phyloP scores from a whole-genome alignment of 495 filamentous ascomycete genomes.

The Choiromyces venosus region DNA sequence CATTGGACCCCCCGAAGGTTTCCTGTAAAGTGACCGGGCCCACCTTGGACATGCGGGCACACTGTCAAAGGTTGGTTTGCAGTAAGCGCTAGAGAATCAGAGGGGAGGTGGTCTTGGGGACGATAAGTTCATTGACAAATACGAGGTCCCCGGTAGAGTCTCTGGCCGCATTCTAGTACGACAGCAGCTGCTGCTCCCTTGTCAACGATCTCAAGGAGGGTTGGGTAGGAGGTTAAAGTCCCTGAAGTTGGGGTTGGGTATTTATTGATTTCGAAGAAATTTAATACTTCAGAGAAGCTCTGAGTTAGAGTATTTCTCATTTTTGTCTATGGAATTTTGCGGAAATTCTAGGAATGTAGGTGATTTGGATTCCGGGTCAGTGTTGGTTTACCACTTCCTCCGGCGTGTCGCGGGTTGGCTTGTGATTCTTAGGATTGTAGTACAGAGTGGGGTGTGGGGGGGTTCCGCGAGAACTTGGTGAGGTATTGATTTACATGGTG shows the following conservation, averaged over 20 bases:
- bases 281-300: not conserved
- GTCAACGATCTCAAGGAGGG: conserved; percentile 89
- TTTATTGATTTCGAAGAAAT: conserved; percentile 55
- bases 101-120: too few species aligned
- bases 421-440: not conserved
- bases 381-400: not conserved
- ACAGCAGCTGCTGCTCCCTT: conserved; percentile 89
- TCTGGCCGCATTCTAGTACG: conserved; percentile 65
- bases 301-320: too few species aligned
- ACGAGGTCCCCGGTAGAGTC: conserved; percentile 77
- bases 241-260: conserved; percentile 88
- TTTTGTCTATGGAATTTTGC: not conserved
- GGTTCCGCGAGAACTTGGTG: not conserved
- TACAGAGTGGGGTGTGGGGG: not conserved
- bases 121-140: conserved; percentile 92
- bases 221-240: conserved; percentile 71
- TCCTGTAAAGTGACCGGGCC: too few species aligned
- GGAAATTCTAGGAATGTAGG: not conserved
- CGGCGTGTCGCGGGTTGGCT: not conserved
- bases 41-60: too few species aligned
- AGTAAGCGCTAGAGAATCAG: too few species aligned
- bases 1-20: too few species aligned
- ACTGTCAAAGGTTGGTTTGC: too few species aligned
- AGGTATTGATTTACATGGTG: not conserved
- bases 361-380: not conserved